phyloP scores from a whole-genome alignment of 805 yeast genomes.

The Kazachstania martiniae region DNA sequence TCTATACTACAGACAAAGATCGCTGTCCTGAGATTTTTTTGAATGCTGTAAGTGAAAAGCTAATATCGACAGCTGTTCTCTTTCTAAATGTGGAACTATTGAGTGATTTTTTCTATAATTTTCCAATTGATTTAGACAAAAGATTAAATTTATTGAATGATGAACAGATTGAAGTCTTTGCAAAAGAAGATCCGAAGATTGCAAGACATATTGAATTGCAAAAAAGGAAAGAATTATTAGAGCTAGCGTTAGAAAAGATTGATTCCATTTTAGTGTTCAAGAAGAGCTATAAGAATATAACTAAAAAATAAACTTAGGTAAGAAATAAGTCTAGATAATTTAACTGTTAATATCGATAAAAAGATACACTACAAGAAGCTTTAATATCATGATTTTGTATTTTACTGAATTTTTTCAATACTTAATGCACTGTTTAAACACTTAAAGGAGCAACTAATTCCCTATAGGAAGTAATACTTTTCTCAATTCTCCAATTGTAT shows the following conservation, averaged over 20 bases:
- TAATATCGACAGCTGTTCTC: constrained; percentile 86
- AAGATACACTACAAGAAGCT: no score
- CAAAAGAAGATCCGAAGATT: constrained; percentile 88
- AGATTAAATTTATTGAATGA: constrained; percentile 51
- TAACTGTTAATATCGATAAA: no score
- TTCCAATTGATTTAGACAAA: constrained; percentile 85
- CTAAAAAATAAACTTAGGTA: constrained; percentile 4
- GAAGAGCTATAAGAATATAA: constrained; percentile 24
- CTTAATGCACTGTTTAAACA: no score
- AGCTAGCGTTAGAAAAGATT: constrained; percentile 72
- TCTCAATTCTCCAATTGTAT: no score
- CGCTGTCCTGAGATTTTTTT: constrained; percentile 91
- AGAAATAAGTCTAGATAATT: no score
- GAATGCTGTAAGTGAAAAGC: constrained; percentile 83
- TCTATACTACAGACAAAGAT: constrained; percentile 66
- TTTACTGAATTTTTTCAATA: no score
- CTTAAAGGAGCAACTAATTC: no score
- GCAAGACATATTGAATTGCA: constrained; percentile 87
- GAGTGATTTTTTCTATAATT: constrained; percentile 90
- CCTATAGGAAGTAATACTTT: no score
- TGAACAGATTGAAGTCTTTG: constrained; percentile 79
- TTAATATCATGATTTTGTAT: no score
- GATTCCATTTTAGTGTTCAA: constrained; percentile 41
- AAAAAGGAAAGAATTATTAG: constrained; percentile 81
- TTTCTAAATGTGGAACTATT: constrained; percentile 88